Percentiles rank a stretch among this genome's conserved stretches.
Conservation (phyloP, 352 stramenopile genomes). For the Globisporangium canariense region DNA sequence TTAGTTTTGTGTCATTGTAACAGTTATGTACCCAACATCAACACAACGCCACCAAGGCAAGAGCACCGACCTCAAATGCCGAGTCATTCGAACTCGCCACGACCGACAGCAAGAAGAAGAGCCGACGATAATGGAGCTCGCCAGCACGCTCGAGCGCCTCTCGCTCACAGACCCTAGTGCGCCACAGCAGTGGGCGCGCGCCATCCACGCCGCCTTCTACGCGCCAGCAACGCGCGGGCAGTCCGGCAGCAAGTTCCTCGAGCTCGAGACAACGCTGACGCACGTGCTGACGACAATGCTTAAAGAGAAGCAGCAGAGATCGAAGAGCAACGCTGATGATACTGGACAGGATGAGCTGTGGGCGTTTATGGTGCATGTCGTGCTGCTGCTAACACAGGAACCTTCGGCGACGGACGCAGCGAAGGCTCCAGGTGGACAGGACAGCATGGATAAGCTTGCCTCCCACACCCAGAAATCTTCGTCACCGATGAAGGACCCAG, state of each 20-base stretch:
- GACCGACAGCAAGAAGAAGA: neutral
- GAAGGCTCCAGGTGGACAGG: neutral
- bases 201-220: constrained; percentile 36
- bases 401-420: neutral
- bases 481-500: too few species aligned
- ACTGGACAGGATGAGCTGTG: constrained; percentile 22
- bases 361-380: constrained; percentile 33
- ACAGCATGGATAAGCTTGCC: neutral
- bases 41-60: neutral
- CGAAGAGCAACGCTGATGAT: constrained; percentile 3
- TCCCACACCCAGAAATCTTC: neutral
- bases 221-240: constrained; percentile 14
- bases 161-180: neutral
- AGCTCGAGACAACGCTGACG: constrained; percentile 35
- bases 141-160: constrained; percentile 9
- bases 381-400: constrained; percentile 33
- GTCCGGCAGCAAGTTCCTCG: constrained; percentile 44
- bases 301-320: neutral
- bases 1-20: neutral
- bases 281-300: constrained; percentile 19
- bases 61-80: neutral
- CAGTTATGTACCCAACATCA: constrained; percentile 4
- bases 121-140: neutral
- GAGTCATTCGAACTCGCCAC: neutral
- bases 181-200: constrained; percentile 19